Base-by-base conservation (phyloP, 2,329 filamentous ascomycete genomes). In the Volutella citrinella region DNA sequence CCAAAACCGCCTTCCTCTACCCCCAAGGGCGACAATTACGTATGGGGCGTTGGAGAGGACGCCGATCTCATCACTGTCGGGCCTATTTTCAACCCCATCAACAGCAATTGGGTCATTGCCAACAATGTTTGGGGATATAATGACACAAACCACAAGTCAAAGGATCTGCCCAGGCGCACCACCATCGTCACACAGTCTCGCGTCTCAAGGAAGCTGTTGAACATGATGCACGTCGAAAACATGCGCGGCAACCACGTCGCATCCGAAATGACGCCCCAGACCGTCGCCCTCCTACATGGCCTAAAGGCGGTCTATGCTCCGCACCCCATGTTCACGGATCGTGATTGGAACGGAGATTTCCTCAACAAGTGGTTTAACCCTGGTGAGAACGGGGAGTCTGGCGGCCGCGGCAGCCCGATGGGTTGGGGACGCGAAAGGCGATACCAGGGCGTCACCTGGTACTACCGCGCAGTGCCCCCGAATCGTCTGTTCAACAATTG, bases 151-250 rank as follows among this genome's bases (percentile, higher is more conserved):
- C 71, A 76, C 49, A 52, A 59, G 11, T 68, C 70, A 17, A 64
- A 65, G 27, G 70, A 80, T 27, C 74, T 85, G 2, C 84, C 85
- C 10, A 79, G 85, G 34, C 78, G 86, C 38, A 79, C 81, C 10
- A 84, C 84, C n/a, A 85, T 90, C 50, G 80, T 88, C 42, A 89
- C 85, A 0, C 83, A 87, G 44, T 81, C 82, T 2, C 78, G 86
- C 32, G 67, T 87, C 7, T 89, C 84, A 12, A 83, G 80, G 55
- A 74, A 74, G 18, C 69, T 91, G 3, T 68, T 91, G 20, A 75
- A 87, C 46, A 73, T 81, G 42, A 90, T 90, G 84, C 84, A 91
- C 54, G 72, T 78, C 20, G 87, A 90, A 57, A 86, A 85, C 33
- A 69, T 83, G 43, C 72, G 76, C 11, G 82, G 84, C 43, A 83